phyloP scores from a whole-genome alignment of 805 yeast genomes.

The Kodamaea fukazawae region DNA sequence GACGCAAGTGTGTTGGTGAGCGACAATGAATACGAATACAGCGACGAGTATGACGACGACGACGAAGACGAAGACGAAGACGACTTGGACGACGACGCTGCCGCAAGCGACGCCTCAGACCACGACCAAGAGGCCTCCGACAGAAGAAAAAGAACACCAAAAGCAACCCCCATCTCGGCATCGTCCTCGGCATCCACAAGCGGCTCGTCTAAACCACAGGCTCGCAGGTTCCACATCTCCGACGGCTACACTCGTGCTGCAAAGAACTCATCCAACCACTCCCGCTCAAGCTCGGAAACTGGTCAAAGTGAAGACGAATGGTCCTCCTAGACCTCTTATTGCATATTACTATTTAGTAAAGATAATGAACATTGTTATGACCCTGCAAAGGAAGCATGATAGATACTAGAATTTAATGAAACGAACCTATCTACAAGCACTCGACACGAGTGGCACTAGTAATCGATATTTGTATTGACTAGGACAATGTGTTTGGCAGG shows the following conservation, averaged over 20 bases:
- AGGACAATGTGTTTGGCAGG: background rate
- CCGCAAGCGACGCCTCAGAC: background rate
- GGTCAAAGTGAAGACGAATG: constrained; percentile 7
- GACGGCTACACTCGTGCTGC: constrained; percentile 1
- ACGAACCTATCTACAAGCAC: too few species aligned
- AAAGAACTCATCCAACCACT: background rate
- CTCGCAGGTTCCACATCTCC: constrained; percentile 5
- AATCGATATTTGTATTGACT: background rate
- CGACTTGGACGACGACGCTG: constrained; percentile 5
- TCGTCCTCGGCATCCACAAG: constrained; percentile 1
- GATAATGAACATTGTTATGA: constrained; percentile 6
- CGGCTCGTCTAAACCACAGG: constrained; percentile 3
- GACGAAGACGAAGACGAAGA: constrained; percentile 6
- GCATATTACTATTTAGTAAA: constrained; percentile 6
- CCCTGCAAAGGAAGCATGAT: too few species aligned
- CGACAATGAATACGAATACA: constrained; percentile 18
- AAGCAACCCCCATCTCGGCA: constrained; percentile 4
- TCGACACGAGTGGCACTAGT: background rate
- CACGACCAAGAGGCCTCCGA: background rate
- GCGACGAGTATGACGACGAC: constrained; percentile 10
- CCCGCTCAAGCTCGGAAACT: constrained; percentile 1
- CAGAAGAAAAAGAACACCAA: background rate
- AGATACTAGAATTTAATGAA: too few species aligned
- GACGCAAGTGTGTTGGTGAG: constrained; percentile 58
- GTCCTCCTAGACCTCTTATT: constrained; percentile 1